Evolutionary conservation across 371 early-diverging fungal species (phyloP).

Genomic region (Smittium culicis): DNA sequence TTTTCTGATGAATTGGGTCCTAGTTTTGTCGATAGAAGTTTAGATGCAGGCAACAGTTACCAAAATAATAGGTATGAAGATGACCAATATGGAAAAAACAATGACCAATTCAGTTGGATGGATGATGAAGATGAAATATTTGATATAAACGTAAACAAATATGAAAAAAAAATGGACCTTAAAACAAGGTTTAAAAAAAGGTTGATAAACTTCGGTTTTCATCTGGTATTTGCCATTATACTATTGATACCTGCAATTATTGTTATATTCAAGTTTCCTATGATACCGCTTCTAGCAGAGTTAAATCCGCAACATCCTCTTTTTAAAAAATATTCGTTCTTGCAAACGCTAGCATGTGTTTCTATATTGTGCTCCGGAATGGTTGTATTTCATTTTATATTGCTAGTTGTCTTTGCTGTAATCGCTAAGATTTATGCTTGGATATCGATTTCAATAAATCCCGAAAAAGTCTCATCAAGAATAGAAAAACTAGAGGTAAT

Average conservation of each 20-base stretch:
- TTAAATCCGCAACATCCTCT: background rate
- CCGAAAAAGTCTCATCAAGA: background rate
- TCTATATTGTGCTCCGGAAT: background rate
- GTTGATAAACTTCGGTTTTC: background rate
- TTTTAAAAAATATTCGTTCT: background rate
- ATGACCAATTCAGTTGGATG: background rate
- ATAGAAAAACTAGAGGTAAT: background rate
- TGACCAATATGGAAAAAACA: background rate
- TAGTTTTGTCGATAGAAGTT: too few species aligned
- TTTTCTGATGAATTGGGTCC: too few species aligned
- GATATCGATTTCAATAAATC: background rate
- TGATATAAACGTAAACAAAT: background rate
- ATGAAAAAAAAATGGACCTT: background rate
- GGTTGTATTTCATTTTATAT: background rate
- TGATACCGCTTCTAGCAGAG: background rate
- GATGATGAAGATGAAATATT: background rate
- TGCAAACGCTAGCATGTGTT: background rate
- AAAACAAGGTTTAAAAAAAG: background rate
- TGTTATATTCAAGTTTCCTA: background rate
- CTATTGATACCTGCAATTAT: background rate
- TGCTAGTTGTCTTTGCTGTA: background rate
- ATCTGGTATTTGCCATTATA: background rate
- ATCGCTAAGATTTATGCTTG: background rate
- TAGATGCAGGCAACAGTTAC: too few species aligned
- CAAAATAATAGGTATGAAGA: too few species aligned